Base-by-base conservation (phyloP, 2,329 filamentous ascomycete genomes). In the Fusarium circinatum region DNA sequence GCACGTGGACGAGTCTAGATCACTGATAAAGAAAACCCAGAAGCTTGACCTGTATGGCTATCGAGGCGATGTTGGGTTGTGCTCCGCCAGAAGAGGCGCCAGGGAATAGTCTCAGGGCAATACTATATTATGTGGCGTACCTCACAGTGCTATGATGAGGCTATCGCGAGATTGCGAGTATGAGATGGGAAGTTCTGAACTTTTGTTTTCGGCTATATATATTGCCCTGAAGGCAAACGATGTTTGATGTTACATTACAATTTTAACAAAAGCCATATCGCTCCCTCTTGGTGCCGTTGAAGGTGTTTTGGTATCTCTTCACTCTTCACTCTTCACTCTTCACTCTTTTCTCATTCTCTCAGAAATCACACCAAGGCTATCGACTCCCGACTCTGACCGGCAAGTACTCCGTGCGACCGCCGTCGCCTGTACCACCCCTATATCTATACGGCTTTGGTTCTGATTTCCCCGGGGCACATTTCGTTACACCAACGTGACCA, bases 401-500 rank as follows among this genome's bases (percentile, higher is more conserved):
- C 49, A 47, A 55, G 15, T 45, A 28, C 41, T 42, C 39, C 32
- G 57, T 52, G 63, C 55, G 30, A 56, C 66, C 57, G 44, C 45
- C 22, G n/a, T 48, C 57, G 17, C 28, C 63, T 63, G 51, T 70
- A n/a, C 24, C 34, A 68, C 64, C 63, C 41, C n/a, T 26, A 38
- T 51, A 38, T 41, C 51, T 51, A 34, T n/a, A 49, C 30, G 42
- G 42, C 45, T 57, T 28, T 54, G 55, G 7, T 28, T 49, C 28
- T 62, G 38, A 38, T 66, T 59, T 61, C 68, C 24, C 49, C 49
- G 42, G 39, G 65, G 42, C 32, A 26, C 45, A 51, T 55, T n/a
- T 62, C 47, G 71, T 75, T 70, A 75, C 68, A 75, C 68, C 32
- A 47, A 52, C 62, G 59, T 69, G 72, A 63, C 71, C 56, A 54